phyloP scores from a whole-genome alignment of 371 early-diverging fungal genomes.

The Mortierella polycephala region DNA sequence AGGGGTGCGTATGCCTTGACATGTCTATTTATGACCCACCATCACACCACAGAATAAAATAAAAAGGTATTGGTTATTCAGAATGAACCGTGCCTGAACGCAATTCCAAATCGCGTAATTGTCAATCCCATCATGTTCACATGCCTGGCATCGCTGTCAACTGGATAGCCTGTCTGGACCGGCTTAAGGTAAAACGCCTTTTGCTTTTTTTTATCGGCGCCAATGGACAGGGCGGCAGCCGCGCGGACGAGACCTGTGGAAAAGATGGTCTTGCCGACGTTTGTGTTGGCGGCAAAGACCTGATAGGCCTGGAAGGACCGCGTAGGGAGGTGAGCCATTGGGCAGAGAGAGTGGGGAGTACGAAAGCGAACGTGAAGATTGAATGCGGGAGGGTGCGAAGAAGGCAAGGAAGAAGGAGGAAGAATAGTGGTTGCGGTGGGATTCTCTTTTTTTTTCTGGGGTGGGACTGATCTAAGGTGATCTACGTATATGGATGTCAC shows the following conservation, averaged over 20 bases:
- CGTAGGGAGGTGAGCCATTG: conserved; percentile 57
- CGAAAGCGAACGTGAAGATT: neutral
- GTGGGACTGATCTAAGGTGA: neutral
- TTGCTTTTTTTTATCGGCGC: conserved; percentile 56
- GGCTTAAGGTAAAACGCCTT: conserved; percentile 82
- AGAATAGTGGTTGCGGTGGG: neutral
- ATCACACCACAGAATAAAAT: neutral
- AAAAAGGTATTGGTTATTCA: neutral
- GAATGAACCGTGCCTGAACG: neutral
- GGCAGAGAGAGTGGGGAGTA: neutral
- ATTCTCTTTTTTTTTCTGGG: neutral
- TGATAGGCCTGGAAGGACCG: conserved; percentile 75
- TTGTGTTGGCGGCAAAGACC: conserved; percentile 85
- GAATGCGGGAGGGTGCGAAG: conserved; percentile 2
- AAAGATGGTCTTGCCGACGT: conserved; percentile 87
- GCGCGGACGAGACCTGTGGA: conserved; percentile 75
- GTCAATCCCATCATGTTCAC: neutral
- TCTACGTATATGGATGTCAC: no score
- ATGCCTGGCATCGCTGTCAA: conserved; percentile 81
- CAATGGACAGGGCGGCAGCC: conserved; percentile 55
- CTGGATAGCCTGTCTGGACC: conserved; percentile 87
- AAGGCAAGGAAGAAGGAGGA: neutral
- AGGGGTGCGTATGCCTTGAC: conserved; percentile 63
- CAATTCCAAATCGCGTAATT: neutral
- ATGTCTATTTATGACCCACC: conserved; percentile 56